These are phyloP conservation scores for Verticillium longisporum DNA, from an alignment of 2,329 filamentous ascomycete species.

Conservation along the genomic window DNA sequence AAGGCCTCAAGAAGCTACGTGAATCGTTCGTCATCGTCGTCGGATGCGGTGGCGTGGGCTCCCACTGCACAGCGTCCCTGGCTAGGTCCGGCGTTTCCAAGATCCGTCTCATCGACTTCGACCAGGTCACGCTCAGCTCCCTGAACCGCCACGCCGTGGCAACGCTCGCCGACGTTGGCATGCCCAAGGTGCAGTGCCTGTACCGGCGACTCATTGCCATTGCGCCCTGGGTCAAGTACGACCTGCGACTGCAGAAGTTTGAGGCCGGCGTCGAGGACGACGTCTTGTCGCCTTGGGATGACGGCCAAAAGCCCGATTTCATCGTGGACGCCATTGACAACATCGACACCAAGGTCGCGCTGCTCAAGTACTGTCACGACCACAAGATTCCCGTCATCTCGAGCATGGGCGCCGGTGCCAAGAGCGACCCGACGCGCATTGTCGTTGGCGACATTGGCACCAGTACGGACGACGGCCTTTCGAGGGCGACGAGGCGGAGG, in stretches of 20 bases:
- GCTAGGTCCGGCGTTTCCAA: slow-evolving; percentile 84
- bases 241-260: slow-evolving; percentile 80
- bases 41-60: slow-evolving; percentile 90
- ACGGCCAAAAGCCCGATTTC: slow-evolving; percentile 65
- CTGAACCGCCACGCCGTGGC: slow-evolving; percentile 95
- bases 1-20: slow-evolving; percentile 73
- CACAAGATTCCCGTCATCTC: slow-evolving; percentile 78
- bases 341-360: slow-evolving; percentile 89
- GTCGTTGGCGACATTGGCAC: slow-evolving; percentile 86
- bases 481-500: slow-evolving; percentile 72
- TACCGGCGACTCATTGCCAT: slow-evolving; percentile 75
- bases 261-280: slow-evolving; percentile 56
- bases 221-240: slow-evolving; percentile 85
- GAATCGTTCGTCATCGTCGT: slow-evolving; percentile 81
- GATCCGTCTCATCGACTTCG: slow-evolving; percentile 88
- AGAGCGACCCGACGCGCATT: slow-evolving; percentile 77
- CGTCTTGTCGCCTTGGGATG: slow-evolving; percentile 62
- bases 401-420: slow-evolving; percentile 94
- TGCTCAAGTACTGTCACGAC: slow-evolving; percentile 81
- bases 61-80: slow-evolving; percentile 80
- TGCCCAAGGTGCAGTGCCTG: slow-evolving; percentile 83
- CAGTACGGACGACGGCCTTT: slow-evolving; percentile 83
- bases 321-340: slow-evolving; percentile 99
- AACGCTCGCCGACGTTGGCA: slow-evolving; percentile 88
- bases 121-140: slow-evolving; percentile 92